phyloP scores from a whole-genome alignment of 352 stramenopile genomes.

The Phytopythium mirpurense region DNA sequence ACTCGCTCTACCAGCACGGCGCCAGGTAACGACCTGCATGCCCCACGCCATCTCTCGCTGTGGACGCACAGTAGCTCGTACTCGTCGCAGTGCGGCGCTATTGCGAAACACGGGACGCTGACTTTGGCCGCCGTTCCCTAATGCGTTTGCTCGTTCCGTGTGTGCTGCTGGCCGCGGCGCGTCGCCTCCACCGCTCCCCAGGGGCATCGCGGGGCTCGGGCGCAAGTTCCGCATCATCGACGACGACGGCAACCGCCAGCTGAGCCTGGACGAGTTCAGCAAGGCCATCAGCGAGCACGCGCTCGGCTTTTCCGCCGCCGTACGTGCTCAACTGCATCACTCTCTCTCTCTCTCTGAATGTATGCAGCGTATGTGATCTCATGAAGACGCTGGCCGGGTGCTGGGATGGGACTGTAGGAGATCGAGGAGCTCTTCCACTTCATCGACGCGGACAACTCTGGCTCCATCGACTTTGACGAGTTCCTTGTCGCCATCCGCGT shows the following conservation, averaged over 20 bases:
- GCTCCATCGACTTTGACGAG: constrained; percentile 80
- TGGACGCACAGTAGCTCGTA: constrained; percentile 2
- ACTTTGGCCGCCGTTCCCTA: not conserved
- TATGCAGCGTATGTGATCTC: too few relatives aligned
- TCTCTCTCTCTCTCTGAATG: not conserved
- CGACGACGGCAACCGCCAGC: constrained; percentile 75
- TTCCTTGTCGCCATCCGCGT: constrained; percentile 72
- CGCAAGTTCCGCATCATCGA: constrained; percentile 89
- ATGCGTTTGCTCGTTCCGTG: constrained; percentile 3
- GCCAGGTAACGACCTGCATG: constrained; percentile 55
- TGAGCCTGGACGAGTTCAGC: constrained; percentile 70
- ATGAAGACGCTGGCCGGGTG: too few relatives aligned
- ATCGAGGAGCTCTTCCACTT: constrained; percentile 74
- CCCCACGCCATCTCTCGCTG: not conserved
- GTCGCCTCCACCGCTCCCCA: constrained; percentile 12
- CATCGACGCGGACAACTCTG: constrained; percentile 79
- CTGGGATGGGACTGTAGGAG: constrained; percentile 24
- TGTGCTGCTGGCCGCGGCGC: not conserved
- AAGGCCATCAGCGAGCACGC: constrained; percentile 73
- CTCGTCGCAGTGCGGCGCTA: not conserved
- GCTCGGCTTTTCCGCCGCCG: constrained; percentile 40
- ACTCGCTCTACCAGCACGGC: constrained; percentile 75
- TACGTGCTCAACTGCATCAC: constrained; percentile 10
- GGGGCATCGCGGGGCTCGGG: constrained; percentile 64
- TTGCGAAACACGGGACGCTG: constrained; percentile 1